Base-by-base conservation (phyloP, 208 protist species). In the Leishmania turanica region DNA sequence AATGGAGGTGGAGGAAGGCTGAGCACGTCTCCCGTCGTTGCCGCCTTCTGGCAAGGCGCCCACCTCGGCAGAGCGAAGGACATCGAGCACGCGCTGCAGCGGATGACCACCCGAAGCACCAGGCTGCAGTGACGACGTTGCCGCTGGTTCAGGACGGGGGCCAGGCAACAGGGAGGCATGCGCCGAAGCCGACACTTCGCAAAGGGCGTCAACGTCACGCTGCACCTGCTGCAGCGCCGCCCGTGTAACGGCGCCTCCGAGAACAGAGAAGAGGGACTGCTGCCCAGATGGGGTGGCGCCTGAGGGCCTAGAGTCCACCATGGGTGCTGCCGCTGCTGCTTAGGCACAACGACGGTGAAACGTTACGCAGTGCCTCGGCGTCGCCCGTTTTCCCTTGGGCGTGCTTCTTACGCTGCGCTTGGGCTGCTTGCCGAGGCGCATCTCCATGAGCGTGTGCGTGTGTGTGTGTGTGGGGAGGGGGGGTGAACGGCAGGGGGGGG, bases 221-320 rank as follows among this genome's bases (percentile, higher is more conserved):
- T 87, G 82, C 45, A 77, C 84, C 56, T 84, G 91, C 70, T 80
- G 84, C 64, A 94, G 86, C 71, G 85, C 80, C 15, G 79, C 75
- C 17, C 87, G 85, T 54, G 91, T 79, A 21, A 91, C 42, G 37
- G 54, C 80, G n/a, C 82, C 80, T 4, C 85, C 82, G 31, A 93
- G 69, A 2, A 85, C 77, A 27, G 77, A 85, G 54, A 85, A 81
- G 54, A 85, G 56, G 0, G 71, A 68, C 37, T 24, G 74, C 51
- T 42, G 51, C 27, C 69, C 21, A 54, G 27, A 9, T 27, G 37
- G 24, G 37, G 47, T 53, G 45, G 45, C 8, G 8, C 21, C 69
- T 21, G 69, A 53, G n/a, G 31, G 7, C 34, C 4, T 15, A 37
- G 53, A 62, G n/a, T 62, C 51, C 27, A 1, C 72, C 72, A 76